Percentiles rank a stretch among this genome's conserved stretches.
phyloP scores from a whole-genome alignment of 169 alveolate genomes.

The Cystoisospora suis region DNA sequence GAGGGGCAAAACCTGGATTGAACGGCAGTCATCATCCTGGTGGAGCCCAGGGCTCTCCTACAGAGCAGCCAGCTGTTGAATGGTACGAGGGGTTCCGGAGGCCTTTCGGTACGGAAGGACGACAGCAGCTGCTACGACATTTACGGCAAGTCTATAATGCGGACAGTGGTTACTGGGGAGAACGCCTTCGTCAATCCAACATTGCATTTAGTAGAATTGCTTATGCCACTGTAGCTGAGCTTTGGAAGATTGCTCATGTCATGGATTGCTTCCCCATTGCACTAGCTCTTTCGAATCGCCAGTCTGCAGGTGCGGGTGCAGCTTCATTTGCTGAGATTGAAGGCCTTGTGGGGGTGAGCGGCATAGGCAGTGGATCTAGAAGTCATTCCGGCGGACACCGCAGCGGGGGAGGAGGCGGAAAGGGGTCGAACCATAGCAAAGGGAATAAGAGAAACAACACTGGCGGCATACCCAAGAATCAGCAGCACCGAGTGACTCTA shows the following conservation, averaged over 20 bases:
- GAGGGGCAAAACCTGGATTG: too few species aligned
- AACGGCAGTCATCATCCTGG: too few species aligned
- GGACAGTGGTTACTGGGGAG: slow-evolving; percentile 58
- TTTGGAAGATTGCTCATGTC: slow-evolving; percentile 57
- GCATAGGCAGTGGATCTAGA: background rate
- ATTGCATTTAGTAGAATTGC: slow-evolving; percentile 52
- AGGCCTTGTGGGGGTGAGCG: background rate
- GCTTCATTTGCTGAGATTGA: background rate
- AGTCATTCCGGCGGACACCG: background rate
- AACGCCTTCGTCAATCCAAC: slow-evolving; percentile 19
- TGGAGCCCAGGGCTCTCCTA: too few species aligned
- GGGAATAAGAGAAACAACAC: background rate
- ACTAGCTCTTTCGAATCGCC: slow-evolving; percentile 28
- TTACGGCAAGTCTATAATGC: slow-evolving; percentile 50
- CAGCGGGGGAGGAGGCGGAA: background rate
- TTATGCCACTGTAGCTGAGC: slow-evolving; percentile 60
- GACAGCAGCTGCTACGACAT: slow-evolving; percentile 50
- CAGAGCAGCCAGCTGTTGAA: background rate
- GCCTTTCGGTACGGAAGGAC: slow-evolving; percentile 67
- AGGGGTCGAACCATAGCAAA: background rate
- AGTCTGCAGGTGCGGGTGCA: slow-evolving; percentile 1
- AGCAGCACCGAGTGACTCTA: too few species aligned
- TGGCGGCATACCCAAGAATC: too few species aligned
- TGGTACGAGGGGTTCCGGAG: slow-evolving; percentile 63
- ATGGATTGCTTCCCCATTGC: slow-evolving; percentile 55